Conservation (phyloP, 169 alveolate genomes). For the Plasmodium fragile region DNA sequence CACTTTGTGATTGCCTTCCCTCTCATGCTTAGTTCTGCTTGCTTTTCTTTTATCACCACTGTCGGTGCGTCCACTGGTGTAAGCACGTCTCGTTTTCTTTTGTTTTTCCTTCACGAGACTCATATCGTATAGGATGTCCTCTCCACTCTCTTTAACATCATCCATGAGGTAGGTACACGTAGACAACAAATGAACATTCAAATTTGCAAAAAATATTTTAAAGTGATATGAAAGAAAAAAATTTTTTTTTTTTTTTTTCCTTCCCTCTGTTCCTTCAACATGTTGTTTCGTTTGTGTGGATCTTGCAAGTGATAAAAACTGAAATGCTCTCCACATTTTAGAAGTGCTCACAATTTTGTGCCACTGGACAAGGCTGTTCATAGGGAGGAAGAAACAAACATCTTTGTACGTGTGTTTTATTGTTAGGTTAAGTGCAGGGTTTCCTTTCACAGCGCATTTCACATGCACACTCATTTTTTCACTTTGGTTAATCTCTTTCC, state of each 20-base stretch:
- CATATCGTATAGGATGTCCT: background rate
- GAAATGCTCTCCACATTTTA: background rate
- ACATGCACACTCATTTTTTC: background rate
- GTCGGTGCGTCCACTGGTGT: background rate
- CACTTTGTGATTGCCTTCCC: background rate
- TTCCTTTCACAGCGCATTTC: background rate
- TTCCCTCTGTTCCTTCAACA: background rate
- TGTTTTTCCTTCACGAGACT: background rate
- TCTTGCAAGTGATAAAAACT: background rate
- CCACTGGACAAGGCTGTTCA: background rate
- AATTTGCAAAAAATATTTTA: conserved; percentile 5
- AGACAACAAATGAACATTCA: background rate
- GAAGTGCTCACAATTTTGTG: background rate
- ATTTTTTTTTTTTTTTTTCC: background rate
- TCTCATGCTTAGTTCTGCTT: background rate
- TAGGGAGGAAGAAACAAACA: conserved; percentile 8
- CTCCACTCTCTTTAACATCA: background rate
- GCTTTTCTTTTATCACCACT: background rate
- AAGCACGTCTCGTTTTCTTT: background rate
- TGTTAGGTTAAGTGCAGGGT: background rate
- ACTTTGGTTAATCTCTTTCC: background rate
- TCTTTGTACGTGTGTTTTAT: background rate
- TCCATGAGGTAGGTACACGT: background rate
- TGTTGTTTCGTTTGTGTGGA: background rate
- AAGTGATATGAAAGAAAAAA: background rate